Evolutionary conservation across 306 rosid species (phyloP).

Genomic region (Myrica gale): DNA sequence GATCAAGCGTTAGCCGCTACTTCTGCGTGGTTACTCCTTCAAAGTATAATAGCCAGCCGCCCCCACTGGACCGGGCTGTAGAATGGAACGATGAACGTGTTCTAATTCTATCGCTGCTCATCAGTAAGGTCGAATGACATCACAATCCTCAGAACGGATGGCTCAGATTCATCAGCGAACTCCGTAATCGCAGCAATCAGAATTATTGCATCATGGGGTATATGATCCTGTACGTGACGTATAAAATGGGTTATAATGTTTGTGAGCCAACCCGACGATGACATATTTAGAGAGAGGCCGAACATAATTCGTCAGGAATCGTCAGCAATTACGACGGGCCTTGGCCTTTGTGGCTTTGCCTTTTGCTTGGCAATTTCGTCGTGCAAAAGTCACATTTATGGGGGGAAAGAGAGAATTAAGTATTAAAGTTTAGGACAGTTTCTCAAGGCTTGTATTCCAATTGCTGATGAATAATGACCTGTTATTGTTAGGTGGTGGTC

Average conservation of each 20-base stretch:
- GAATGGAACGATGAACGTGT: background rate
- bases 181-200: background rate
- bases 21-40: slow-evolving; percentile 34
- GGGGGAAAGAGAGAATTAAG: background rate
- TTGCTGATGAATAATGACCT: background rate
- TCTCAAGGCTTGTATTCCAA: slow-evolving; percentile 45
- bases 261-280: slow-evolving; percentile 14
- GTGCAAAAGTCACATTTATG: slow-evolving; percentile 43
- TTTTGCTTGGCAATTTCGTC: slow-evolving; percentile 40
- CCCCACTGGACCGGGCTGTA: background rate
- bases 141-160: slow-evolving; percentile 2
- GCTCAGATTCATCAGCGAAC: background rate
- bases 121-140: slow-evolving; percentile 18
- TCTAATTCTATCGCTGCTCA: no score
- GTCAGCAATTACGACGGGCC: slow-evolving; percentile 24
- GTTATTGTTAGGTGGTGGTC: slow-evolving; percentile 30
- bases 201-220: no score
- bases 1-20: slow-evolving; percentile 8
- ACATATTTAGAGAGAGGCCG: background rate
- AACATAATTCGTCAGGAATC: slow-evolving; percentile 32
- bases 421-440: background rate
- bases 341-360: background rate
- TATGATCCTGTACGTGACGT: no score
- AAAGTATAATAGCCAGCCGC: slow-evolving; percentile 34
- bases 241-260: background rate